Evolutionary conservation across 2,329 filamentous ascomycete species (phyloP), one percentile per base, ranked within the genome.

Genomic region (Rhynchosporium agropyri): DNA sequence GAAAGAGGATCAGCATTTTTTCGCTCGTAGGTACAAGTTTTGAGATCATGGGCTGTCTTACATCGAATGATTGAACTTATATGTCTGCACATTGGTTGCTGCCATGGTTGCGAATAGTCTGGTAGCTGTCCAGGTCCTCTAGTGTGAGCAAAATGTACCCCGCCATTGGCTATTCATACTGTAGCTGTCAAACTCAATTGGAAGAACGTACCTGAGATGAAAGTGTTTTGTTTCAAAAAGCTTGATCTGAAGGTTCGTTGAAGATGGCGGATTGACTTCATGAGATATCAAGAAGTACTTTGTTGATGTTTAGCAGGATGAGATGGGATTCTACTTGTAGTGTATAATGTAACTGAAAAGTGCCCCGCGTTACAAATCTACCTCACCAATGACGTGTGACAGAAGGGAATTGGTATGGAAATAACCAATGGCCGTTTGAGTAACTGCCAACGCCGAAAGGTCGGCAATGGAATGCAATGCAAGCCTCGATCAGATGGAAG

Each of bases 51-150:
- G 29, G 26, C 0, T 20, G 3, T 63, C 82, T 74, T 74, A 86
- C 94, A 98, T 98, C 62, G 90, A 90, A 81, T 95, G 91, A 78
- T 95, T 94, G 76, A 89, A 82, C 77, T 95, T 91, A 79, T 98
- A 98, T 65, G 84, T 90, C 68, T 80, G 82, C 1, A 83, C 79
- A 67, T 97, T 86, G 0, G 93, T 84, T 67, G 57, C 57, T 3
- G 90, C 84, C 86, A 75, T 75, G 59, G 72, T 74, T 72, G 70
- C 68, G 70, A 67, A 73, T 63, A 64, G 53, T 67, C 68, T 71
- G 56, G 66, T 69, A 65, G 57, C 73, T 74, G 60, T 63, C 42
- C 60, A 68, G 64, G 56, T 66, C 49, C 33, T 42, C 40, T 49
- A 61, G 55, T 63, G 61, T 70, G 61, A 70, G 66, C 43, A 10